Percentiles rank a stretch among this genome's conserved stretches.
Conservation (phyloP, 1,284 basidiomycete species). For the Rhizoctonia solani region DNA sequence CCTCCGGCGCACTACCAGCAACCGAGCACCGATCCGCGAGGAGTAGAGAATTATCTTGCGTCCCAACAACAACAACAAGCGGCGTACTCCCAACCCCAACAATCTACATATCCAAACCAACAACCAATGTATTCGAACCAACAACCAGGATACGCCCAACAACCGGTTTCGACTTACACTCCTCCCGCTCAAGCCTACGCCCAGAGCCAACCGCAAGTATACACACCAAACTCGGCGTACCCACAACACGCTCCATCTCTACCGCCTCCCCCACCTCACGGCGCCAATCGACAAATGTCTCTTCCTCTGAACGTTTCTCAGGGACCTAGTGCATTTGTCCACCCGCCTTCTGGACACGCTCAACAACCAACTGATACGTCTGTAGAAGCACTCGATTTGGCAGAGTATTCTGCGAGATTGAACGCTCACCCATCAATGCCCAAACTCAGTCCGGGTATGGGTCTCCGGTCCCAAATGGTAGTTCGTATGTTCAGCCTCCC, state of each 20-base stretch:
- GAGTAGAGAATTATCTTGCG: constrained; percentile 19
- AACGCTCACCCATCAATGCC: constrained; percentile 12
- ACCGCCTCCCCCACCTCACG: neutral
- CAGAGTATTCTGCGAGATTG: constrained; percentile 3
- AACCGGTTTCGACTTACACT: too few species aligned
- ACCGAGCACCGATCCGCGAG: constrained; percentile 11
- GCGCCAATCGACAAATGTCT: neutral
- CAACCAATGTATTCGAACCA: too few species aligned
- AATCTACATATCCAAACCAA: too few species aligned
- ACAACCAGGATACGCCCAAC: too few species aligned
- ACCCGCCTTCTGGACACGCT: constrained; percentile 2
- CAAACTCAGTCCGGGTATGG: constrained; percentile 19
- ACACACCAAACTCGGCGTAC: too few species aligned
- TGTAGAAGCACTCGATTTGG: constrained; percentile 25
- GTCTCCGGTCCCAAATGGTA: too few species aligned
- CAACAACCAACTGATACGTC: constrained; percentile 28
- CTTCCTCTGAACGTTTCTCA: neutral
- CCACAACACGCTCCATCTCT: too few species aligned
- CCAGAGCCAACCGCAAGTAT: too few species aligned
- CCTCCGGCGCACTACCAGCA: constrained; percentile 27
- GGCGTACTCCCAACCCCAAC: too few species aligned
- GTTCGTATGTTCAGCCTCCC: too few species aligned
- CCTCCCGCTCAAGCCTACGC: too few species aligned
- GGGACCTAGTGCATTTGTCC: neutral
- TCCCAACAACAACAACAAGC: neutral